Evolutionary conservation across 2,329 filamentous ascomycete species (phyloP).

Genomic region (Ophiostoma montium): DNA sequence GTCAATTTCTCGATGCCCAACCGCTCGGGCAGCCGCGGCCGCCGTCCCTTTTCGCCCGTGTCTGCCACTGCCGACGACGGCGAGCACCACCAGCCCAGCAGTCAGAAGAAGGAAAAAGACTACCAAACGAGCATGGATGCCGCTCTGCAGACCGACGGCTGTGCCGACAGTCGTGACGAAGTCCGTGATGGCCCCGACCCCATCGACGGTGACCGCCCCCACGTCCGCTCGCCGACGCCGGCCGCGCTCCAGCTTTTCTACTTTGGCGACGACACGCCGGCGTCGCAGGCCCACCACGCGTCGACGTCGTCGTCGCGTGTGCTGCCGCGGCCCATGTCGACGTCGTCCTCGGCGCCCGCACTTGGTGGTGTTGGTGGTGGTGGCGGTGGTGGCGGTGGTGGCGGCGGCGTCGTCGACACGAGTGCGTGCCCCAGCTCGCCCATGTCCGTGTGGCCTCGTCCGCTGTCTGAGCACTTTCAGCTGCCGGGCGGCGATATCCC

Average conservation of each 20-base stretch:
- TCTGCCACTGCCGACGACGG: neutral
- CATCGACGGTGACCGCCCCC: neutral
- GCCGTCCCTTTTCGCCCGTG: constrained; percentile 5
- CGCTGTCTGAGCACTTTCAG: neutral
- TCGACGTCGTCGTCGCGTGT: neutral
- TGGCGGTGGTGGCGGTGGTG: too few relatives aligned
- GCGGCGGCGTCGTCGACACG: neutral
- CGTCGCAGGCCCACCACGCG: neutral
- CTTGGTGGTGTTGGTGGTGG: too few relatives aligned
- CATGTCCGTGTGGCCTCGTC: constrained; percentile 3
- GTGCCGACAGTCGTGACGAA: neutral
- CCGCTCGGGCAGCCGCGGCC: constrained; percentile 2
- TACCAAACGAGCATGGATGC: neutral
- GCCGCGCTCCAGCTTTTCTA: constrained; percentile 5
- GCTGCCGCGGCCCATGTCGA: constrained; percentile 10
- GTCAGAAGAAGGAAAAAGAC: neutral
- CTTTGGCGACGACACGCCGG: constrained; percentile 1
- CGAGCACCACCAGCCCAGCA: neutral
- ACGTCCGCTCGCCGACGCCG: constrained; percentile 3
- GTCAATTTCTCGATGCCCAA: constrained; percentile 12
- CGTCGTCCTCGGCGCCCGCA: constrained; percentile 10
- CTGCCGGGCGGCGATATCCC: too few relatives aligned
- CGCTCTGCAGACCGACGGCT: neutral
- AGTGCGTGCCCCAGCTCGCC: neutral
- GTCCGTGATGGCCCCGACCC: neutral